Conservation (phyloP, 345 rosid genomes). For the Trapa incisa region DNA sequence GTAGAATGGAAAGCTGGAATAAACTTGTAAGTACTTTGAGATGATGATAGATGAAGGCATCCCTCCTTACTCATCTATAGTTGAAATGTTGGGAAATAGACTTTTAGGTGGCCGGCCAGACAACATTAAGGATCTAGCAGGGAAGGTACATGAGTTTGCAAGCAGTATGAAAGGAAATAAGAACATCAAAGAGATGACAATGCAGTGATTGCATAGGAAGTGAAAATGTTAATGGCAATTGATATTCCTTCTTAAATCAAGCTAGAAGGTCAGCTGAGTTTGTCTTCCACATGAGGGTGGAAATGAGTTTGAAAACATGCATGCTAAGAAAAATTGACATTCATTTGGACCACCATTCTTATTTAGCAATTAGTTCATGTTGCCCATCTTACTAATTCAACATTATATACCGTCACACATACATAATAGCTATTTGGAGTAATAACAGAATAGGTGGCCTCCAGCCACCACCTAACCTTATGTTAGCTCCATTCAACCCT, state of each 20-base stretch:
- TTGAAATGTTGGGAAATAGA: constrained; percentile 62
- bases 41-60: constrained; percentile 85
- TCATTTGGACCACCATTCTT: neutral
- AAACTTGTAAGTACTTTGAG: constrained; percentile 79
- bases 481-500: no score
- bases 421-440: no score
- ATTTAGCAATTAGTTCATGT: neutral
- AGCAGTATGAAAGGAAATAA: constrained; percentile 50
- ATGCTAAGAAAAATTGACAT: neutral
- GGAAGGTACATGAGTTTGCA: constrained; percentile 59
- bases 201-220: constrained; percentile 35
- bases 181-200: constrained; percentile 20
- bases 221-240: constrained; percentile 8
- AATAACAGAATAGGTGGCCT: no score
- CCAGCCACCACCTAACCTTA: no score
- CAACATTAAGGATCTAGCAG: constrained; percentile 44
- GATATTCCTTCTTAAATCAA: no score
- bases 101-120: constrained; percentile 54
- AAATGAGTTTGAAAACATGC: neutral
- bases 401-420: neutral
- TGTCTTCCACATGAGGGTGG: neutral
- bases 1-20: constrained; percentile 65
- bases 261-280: neutral
- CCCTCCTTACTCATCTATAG: constrained; percentile 63
- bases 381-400: neutral